Percentiles rank a stretch among this genome's conserved stretches.
Conservation (phyloP, 176 grass and related monocot species). For the Carex pumila region DNA sequence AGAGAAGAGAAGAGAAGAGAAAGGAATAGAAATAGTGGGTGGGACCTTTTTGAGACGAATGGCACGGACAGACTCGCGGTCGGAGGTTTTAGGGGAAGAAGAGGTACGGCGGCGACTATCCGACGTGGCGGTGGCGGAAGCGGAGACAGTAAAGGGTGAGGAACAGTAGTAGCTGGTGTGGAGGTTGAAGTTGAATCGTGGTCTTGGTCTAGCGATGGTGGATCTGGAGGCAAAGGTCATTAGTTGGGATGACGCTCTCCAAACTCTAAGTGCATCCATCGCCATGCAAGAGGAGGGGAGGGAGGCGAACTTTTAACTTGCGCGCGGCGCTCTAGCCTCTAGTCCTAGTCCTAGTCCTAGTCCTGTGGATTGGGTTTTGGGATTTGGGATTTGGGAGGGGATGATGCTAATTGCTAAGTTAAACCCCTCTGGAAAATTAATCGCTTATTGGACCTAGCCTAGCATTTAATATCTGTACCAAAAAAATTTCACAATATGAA, state of each 20-base stretch:
- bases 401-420: not conserved
- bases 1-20: not conserved
- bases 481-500: too few species aligned
- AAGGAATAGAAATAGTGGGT: not conserved
- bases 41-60: slow-evolving; percentile 79
- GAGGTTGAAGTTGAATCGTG: slow-evolving; percentile 11
- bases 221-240: slow-evolving; percentile 36
- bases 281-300: not conserved
- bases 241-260: slow-evolving; percentile 69
- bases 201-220: slow-evolving; percentile 4
- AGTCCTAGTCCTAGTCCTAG: too few species aligned
- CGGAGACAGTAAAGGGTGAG: not conserved
- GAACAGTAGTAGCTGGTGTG: slow-evolving; percentile 35
- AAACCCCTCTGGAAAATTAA: not conserved
- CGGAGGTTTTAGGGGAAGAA: slow-evolving; percentile 61
- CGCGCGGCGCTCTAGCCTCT: not conserved
- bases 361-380: not conserved
- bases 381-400: not conserved
- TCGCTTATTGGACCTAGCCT: not conserved
- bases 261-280: slow-evolving; percentile 63
- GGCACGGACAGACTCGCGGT: slow-evolving; percentile 87
- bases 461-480: not conserved
- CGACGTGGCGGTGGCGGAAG: slow-evolving; percentile 18
- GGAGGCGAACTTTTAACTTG: not conserved
- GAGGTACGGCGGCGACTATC: slow-evolving; percentile 49